These are phyloP conservation scores for Daldinia concentrica DNA, from an alignment of 495 filamentous ascomycete genomes.

Conservation along the genomic window DNA sequence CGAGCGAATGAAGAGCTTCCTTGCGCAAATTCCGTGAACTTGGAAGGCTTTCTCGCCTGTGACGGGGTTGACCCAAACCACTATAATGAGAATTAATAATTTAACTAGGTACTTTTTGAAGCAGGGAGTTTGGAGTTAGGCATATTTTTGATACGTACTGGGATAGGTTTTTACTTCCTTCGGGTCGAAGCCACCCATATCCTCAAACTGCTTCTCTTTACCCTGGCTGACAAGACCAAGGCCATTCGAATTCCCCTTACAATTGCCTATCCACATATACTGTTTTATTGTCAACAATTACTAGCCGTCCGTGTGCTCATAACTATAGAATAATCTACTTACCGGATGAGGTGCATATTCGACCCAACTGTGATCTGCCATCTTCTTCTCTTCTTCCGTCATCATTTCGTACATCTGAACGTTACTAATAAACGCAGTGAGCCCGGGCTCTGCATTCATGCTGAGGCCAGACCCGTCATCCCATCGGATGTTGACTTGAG, in stretches of 20 bases:
- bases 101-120: background rate
- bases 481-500: slow-evolving; percentile 52
- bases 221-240: slow-evolving; percentile 50
- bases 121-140: background rate
- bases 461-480: slow-evolving; percentile 50
- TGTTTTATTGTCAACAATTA: background rate
- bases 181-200: slow-evolving; percentile 47
- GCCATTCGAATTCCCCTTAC: slow-evolving; percentile 50
- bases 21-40: slow-evolving; percentile 52
- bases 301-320: background rate
- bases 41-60: slow-evolving; percentile 53
- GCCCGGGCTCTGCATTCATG: slow-evolving; percentile 46
- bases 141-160: slow-evolving; percentile 1
- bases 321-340: slow-evolving; percentile 8
- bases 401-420: slow-evolving; percentile 51
- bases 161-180: slow-evolving; percentile 52
- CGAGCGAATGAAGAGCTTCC: slow-evolving; percentile 49
- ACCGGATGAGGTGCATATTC: slow-evolving; percentile 55
- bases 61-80: slow-evolving; percentile 55
- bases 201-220: slow-evolving; percentile 47
- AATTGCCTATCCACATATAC: slow-evolving; percentile 52
- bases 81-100: background rate
- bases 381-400: slow-evolving; percentile 49
- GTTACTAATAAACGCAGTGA: slow-evolving; percentile 48
- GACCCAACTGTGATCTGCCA: slow-evolving; percentile 55